Evolutionary conservation across 2,329 filamentous ascomycete species (phyloP).

Genomic region (Colletotrichum endophyticum): DNA sequence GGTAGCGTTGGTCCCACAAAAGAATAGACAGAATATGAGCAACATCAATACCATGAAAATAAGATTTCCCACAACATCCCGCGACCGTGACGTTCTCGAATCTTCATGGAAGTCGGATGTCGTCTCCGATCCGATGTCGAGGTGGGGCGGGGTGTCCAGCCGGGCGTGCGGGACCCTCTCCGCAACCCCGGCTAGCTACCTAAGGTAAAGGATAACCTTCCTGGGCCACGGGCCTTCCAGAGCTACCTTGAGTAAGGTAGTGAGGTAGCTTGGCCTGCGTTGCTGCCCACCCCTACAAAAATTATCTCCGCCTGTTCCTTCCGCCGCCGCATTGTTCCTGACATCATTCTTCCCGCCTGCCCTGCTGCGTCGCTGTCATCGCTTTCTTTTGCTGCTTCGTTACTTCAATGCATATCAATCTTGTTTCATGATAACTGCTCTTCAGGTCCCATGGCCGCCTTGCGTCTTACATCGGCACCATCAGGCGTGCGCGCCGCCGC

Average conservation of each 20-base stretch:
- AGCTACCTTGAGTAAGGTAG: neutral
- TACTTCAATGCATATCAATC: neutral
- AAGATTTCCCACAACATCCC: neutral
- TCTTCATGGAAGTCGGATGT: neutral
- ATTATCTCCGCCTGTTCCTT: neutral
- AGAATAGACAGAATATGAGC: slow-evolving; percentile 1
- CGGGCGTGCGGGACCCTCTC: slow-evolving; percentile 5
- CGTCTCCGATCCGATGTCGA: neutral
- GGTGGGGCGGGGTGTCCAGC: neutral
- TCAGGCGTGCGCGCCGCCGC: slow-evolving; percentile 1
- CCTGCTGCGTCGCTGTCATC: neutral
- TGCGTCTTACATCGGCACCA: slow-evolving; percentile 5
- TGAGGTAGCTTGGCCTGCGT: neutral
- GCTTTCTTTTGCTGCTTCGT: neutral
- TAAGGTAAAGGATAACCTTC: neutral
- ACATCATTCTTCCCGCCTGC: neutral
- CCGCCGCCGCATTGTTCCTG: neutral
- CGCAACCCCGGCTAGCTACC: neutral
- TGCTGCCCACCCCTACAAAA: neutral
- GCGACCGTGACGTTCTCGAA: neutral
- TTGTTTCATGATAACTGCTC: neutral
- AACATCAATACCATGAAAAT: neutral
- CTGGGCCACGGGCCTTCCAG: neutral
- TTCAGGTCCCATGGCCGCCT: slow-evolving; percentile 10
- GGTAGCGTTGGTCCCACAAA: slow-evolving; percentile 1